These are phyloP conservation scores for Fonsecaea pedrosoi DNA, from an alignment of 2,329 filamentous ascomycete species.

Conservation along the genomic window DNA sequence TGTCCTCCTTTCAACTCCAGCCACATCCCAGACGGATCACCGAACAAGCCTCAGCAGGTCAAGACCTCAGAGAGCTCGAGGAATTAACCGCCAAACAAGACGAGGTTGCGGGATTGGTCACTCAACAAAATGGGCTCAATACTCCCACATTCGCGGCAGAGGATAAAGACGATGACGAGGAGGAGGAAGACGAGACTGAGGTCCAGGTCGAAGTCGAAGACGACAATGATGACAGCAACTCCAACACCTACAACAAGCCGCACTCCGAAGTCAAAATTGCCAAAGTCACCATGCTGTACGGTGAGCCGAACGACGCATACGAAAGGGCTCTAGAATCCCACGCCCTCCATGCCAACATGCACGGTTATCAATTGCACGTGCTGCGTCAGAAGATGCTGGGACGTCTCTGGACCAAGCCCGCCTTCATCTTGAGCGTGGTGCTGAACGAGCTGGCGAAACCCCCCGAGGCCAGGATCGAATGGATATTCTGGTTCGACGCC, in stretches of 20 bases:
- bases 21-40: neutral
- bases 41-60: neutral
- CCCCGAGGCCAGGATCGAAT: constrained; percentile 43
- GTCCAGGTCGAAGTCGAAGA: too few relatives aligned
- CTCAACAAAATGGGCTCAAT: neutral
- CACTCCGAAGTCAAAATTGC: constrained; percentile 1
- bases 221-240: too few relatives aligned
- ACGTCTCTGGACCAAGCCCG: constrained; percentile 34
- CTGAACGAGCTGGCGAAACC: constrained; percentile 46
- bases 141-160: neutral
- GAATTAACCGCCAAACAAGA: neutral
- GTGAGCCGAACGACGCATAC: constrained; percentile 42
- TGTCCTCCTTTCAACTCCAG: neutral
- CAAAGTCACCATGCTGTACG: constrained; percentile 19
- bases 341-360: constrained; percentile 43
- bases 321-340: constrained; percentile 47
- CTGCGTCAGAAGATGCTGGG: constrained; percentile 36
- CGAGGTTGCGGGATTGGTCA: neutral
- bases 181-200: too few relatives aligned
- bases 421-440: constrained; percentile 41
- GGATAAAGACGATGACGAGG: too few relatives aligned
- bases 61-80: neutral
- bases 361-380: constrained; percentile 47
- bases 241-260: neutral
- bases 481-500: constrained; percentile 48